A percentile compares a stretch with the other conserved stretches of the same genome.
phyloP scores from a whole-genome alignment of 1,284 basidiomycete species.

The Ceratobasidium sp. region DNA sequence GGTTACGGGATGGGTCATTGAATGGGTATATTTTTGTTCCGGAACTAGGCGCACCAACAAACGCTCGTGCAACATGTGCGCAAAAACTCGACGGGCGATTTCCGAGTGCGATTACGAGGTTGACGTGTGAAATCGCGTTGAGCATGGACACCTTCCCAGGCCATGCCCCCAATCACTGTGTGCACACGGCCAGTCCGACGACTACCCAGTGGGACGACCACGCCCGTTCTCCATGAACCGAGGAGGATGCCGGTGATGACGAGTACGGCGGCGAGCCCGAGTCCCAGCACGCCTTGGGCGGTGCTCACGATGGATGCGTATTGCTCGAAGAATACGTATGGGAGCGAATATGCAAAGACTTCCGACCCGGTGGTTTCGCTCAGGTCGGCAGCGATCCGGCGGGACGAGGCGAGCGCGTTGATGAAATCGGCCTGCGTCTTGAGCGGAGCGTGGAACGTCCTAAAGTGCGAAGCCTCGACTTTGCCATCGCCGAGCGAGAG shows the following conservation, averaged over 20 bases:
- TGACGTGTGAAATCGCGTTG: slow-evolving; percentile 95
- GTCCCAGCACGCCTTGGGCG: slow-evolving; percentile 83
- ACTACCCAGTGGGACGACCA: slow-evolving; percentile 85
- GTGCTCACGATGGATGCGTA: slow-evolving; percentile 88
- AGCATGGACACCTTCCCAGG: slow-evolving; percentile 88
- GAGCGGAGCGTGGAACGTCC: slow-evolving; percentile 90
- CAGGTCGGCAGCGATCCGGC: slow-evolving; percentile 88
- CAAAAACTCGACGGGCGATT: slow-evolving; percentile 99
- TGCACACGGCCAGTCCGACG: slow-evolving; percentile 82
- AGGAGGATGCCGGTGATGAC: slow-evolving; percentile 84
- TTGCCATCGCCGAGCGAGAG: slow-evolving; percentile 65
- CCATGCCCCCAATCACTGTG: slow-evolving; percentile 96
- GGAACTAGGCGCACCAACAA: slow-evolving; percentile 51
- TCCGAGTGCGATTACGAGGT: slow-evolving; percentile 93
- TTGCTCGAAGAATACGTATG: slow-evolving; percentile 98
- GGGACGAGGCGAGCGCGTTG: slow-evolving; percentile 84
- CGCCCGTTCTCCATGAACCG: slow-evolving; percentile 90
- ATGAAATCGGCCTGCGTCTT: slow-evolving; percentile 92
- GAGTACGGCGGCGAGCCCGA: slow-evolving; percentile 85
- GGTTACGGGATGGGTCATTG: slow-evolving; percentile 7
- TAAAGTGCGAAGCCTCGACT: slow-evolving; percentile 87
- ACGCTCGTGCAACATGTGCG: slow-evolving; percentile 92
- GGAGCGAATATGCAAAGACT: slow-evolving; percentile 94
- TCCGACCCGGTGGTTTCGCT: slow-evolving; percentile 70
- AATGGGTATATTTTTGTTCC: slow-evolving; percentile 2